These are phyloP conservation scores for Pilatotrama ljubarskyi DNA, from an alignment of 768 basidiomycete genomes.

Conservation along the genomic window DNA sequence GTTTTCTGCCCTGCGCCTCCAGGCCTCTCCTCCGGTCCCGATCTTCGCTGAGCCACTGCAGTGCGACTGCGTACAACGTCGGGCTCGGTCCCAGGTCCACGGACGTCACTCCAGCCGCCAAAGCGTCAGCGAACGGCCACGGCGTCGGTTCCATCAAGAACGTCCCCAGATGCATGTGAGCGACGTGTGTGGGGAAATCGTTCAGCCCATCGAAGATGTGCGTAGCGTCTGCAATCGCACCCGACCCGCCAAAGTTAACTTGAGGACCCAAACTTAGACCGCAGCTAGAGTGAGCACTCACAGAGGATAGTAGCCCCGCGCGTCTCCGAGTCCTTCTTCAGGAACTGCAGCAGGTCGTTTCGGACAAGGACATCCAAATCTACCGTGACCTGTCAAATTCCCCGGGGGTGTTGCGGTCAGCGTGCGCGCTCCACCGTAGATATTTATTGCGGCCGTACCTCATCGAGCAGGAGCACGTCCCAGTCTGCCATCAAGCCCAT, in stretches of 20 bases:
- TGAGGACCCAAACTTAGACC: background rate
- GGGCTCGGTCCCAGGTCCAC: constrained; percentile 28
- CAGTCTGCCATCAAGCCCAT: constrained; percentile 95
- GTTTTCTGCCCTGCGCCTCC: constrained; percentile 58
- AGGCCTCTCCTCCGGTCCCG: constrained; percentile 60
- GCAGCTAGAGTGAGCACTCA: constrained; percentile 34
- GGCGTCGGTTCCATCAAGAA: constrained; percentile 65
- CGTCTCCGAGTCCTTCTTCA: constrained; percentile 75
- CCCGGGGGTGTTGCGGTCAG: background rate
- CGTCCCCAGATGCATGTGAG: constrained; percentile 85
- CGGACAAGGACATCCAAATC: constrained; percentile 96
- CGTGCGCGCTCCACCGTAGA: background rate
- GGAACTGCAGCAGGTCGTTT: constrained; percentile 84
- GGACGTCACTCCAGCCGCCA: constrained; percentile 13
- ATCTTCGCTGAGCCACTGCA: constrained; percentile 89
- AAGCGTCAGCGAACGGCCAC: constrained; percentile 58
- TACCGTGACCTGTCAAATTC: constrained; percentile 76
- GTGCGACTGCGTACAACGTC: constrained; percentile 67
- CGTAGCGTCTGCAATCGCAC: constrained; percentile 71
- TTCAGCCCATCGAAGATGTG: constrained; percentile 95
- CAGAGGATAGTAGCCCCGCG: constrained; percentile 90
- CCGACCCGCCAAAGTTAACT: background rate
- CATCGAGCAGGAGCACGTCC: constrained; percentile 92
- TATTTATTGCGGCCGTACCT: constrained; percentile 49
- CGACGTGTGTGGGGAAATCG: constrained; percentile 90